Percentiles rank a stretch among this genome's conserved stretches.
These are phyloP conservation scores for Rutstroemia sydowiana DNA, from an alignment of 2,329 filamentous ascomycete genomes.

Conservation along the genomic window DNA sequence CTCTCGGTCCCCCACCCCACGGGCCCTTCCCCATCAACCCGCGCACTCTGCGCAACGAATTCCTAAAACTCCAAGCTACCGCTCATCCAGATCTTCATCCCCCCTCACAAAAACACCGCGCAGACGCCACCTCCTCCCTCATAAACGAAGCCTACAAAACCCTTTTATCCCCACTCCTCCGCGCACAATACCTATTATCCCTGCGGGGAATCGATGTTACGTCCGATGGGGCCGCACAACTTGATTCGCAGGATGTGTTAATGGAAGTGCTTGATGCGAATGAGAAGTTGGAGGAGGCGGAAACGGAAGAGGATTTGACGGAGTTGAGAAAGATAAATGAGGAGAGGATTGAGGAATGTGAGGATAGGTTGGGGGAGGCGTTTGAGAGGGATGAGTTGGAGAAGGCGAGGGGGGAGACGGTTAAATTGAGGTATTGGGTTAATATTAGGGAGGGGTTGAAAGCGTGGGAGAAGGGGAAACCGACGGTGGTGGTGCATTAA, in stretches of 20 bases:
- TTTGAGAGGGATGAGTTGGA: conserved; percentile 62
- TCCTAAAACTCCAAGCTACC: conserved; percentile 72
- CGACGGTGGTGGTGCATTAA: conserved; percentile 46
- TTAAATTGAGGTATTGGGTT: conserved; percentile 81
- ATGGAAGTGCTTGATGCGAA: conserved; percentile 74
- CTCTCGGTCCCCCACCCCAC: conserved; percentile 66
- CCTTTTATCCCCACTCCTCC: conserved; percentile 65
- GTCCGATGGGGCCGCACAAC: conserved; percentile 40
- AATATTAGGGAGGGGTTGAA: conserved; percentile 76
- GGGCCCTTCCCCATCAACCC: conserved; percentile 71
- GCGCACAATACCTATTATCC: conserved; percentile 80
- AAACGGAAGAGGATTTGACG: conserved; percentile 56
- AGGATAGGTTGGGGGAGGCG: conserved; percentile 52
- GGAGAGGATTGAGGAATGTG: conserved; percentile 54
- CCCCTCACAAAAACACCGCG: conserved; percentile 46
- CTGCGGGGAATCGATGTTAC: conserved; percentile 64
- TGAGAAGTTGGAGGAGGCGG: conserved; percentile 67
- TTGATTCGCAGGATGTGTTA: conserved; percentile 66
- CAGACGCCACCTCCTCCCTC: conserved; percentile 69
- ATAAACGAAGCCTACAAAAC: conserved; percentile 94
- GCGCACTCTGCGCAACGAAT: conserved; percentile 69
- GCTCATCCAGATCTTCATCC: conserved; percentile 62
- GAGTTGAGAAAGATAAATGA: conserved; percentile 60
- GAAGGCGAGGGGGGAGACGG: conserved; percentile 61
- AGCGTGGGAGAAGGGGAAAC: conserved; percentile 74